Conservation (phyloP, 176 grass and related monocot genomes). For the Phyllostachys edulis region DNA sequence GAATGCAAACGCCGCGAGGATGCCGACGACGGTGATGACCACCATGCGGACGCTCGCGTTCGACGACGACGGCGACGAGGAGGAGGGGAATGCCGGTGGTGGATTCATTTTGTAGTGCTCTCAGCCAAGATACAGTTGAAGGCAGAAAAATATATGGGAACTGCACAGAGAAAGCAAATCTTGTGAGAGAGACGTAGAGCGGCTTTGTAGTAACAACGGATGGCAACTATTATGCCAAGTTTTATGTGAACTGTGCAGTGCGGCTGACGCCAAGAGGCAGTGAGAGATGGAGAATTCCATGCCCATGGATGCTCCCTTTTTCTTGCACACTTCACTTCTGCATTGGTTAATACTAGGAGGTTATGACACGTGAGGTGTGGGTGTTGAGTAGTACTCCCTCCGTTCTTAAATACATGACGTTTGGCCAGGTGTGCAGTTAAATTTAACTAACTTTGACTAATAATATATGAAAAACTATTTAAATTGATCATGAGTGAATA, state of each 20-base stretch:
- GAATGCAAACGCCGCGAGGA: slow-evolving; percentile 71
- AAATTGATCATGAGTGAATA: too few relatives aligned
- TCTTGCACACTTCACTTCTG: neutral
- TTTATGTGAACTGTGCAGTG: neutral
- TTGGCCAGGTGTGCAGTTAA: too few relatives aligned
- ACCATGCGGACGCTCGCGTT: slow-evolving; percentile 64
- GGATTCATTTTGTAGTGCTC: slow-evolving; percentile 38
- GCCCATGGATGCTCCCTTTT: too few relatives aligned
- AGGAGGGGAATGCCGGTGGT: slow-evolving; percentile 18
- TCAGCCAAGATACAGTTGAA: slow-evolving; percentile 13
- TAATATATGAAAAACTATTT: too few relatives aligned
- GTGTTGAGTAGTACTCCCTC: too few relatives aligned
- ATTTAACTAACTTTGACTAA: too few relatives aligned
- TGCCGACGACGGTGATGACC: slow-evolving; percentile 72
- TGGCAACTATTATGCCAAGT: slow-evolving; percentile 1
- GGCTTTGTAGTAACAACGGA: neutral
- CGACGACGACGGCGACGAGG: slow-evolving; percentile 26
- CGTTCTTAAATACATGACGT: too few relatives aligned
- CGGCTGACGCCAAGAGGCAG: neutral
- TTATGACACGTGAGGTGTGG: neutral
- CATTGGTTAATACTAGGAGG: neutral
- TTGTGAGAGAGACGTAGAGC: slow-evolving; percentile 42
- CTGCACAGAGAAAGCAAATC: slow-evolving; percentile 10
- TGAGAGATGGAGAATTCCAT: too few relatives aligned
- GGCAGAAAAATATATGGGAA: neutral